Conservation (phyloP, 23 red algal species). For the Gracilaria gracilis region DNA sequence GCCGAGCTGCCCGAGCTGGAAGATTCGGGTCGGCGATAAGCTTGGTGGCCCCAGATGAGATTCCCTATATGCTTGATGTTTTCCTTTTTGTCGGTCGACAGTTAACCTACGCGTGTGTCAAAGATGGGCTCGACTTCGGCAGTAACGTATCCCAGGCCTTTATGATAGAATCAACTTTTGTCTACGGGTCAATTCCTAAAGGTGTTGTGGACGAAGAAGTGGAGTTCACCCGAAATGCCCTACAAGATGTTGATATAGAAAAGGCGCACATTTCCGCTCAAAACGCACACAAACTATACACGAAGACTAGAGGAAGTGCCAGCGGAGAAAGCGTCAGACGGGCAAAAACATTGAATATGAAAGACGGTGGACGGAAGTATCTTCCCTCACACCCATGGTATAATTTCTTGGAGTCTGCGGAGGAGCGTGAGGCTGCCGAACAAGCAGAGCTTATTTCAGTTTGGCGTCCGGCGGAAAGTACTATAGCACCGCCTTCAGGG, state of each 20-base stretch:
- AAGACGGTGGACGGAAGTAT: conserved; percentile 30
- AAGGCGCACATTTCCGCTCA: conserved; percentile 49
- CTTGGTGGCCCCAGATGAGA: conserved; percentile 85
- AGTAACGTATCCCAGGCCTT: conserved; percentile 31
- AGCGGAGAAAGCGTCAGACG: conserved; percentile 73
- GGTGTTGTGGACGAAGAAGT: conserved; percentile 69
- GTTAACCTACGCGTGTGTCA: conserved; percentile 21
- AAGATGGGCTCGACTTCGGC: not conserved
- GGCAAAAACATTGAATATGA: conserved; percentile 58
- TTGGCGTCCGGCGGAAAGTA: conserved; percentile 58
- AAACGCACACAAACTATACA: conserved; percentile 85
- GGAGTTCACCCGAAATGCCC: conserved; percentile 32
- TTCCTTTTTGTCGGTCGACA: conserved; percentile 76
- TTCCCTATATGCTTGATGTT: conserved; percentile 87
- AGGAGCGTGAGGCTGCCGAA: conserved; percentile 34
- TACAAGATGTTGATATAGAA: conserved; percentile 59
- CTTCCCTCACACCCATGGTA: conserved; percentile 82
- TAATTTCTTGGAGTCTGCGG: conserved; percentile 40
- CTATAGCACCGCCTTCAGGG: conserved; percentile 29
- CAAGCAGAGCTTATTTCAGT: conserved; percentile 57
- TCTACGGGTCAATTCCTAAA: conserved; percentile 71
- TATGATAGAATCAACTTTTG: conserved; percentile 59
- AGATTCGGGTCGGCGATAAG: conserved; percentile 72
- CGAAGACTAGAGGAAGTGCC: conserved; percentile 78
- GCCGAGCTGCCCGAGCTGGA: conserved; percentile 84